These are phyloP conservation scores for Psilocybe azurescens DNA, from an alignment of 768 basidiomycete genomes.

Conservation along the genomic window DNA sequence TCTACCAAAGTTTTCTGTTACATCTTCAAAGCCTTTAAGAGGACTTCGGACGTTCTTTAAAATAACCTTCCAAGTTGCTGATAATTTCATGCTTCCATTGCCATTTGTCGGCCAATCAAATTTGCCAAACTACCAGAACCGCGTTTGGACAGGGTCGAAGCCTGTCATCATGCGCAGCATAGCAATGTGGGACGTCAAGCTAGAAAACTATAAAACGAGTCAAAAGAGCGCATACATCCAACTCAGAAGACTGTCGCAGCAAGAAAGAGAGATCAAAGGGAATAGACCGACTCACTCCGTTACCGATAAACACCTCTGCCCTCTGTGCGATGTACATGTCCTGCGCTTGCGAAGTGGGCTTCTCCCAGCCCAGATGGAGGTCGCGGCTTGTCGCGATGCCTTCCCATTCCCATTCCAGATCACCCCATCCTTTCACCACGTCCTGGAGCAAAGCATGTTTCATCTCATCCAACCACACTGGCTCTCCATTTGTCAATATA, in stretches of 20 bases:
- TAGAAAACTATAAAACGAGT: constrained; percentile 35
- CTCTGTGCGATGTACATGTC: constrained; percentile 74
- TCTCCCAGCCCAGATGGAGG: constrained; percentile 55
- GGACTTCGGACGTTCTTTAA: too few relatives aligned
- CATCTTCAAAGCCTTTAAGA: too few relatives aligned
- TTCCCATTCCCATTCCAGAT: constrained; percentile 45
- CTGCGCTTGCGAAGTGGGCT: constrained; percentile 59
- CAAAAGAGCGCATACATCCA: too few relatives aligned
- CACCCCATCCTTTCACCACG: constrained; percentile 7
- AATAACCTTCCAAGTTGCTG: too few relatives aligned
- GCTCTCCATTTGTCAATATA: constrained; percentile 67
- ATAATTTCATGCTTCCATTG: too few relatives aligned
- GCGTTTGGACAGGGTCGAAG: constrained; percentile 32
- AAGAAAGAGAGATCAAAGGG: too few relatives aligned
- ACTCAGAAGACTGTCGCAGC: too few relatives aligned
- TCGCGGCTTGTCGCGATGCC: constrained; percentile 60
- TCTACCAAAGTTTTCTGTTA: too few relatives aligned
- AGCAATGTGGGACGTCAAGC: constrained; percentile 40
- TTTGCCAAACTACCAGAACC: constrained; percentile 32
- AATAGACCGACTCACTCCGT: constrained; percentile 55
- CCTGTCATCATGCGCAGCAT: constrained; percentile 37
- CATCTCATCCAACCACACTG: constrained; percentile 49
- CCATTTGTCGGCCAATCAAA: too few relatives aligned
- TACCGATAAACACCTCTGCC: constrained; percentile 71
- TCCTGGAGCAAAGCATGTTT: constrained; percentile 20